phyloP scores from a whole-genome alignment of 108 stramenopile species.

The Conticribra guillardii region DNA sequence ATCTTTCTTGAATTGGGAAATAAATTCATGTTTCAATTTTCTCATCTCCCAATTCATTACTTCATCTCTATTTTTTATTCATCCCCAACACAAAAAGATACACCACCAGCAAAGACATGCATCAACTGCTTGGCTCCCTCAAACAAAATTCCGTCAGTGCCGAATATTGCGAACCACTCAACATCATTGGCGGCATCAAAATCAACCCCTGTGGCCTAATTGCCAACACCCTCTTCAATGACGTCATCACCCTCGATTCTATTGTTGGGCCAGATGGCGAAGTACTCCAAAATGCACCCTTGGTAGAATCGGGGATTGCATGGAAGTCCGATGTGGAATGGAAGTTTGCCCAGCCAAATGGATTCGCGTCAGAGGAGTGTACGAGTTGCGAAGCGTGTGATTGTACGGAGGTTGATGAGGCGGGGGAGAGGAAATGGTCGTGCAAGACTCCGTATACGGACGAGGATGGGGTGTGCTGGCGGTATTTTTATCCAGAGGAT shows the following conservation, averaged over 20 bases:
- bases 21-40: slow-evolving; percentile 39
- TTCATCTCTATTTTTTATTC: slow-evolving; percentile 5
- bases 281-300: slow-evolving; percentile 41
- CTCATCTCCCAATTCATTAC: slow-evolving; percentile 17
- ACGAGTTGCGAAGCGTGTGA: slow-evolving; percentile 59
- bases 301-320: slow-evolving; percentile 93
- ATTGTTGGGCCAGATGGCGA: slow-evolving; percentile 44
- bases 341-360: slow-evolving; percentile 85
- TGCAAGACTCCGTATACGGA: slow-evolving; percentile 62
- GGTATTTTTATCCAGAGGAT: slow-evolving; percentile 91
- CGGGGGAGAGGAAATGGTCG: slow-evolving; percentile 48
- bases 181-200: slow-evolving; percentile 52
- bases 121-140: slow-evolving; percentile 28
- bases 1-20: too few relatives aligned
- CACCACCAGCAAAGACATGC: slow-evolving; percentile 16
- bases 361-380: slow-evolving; percentile 68
- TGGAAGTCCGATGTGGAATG: slow-evolving; percentile 94
- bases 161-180: slow-evolving; percentile 62
- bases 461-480: slow-evolving; percentile 67
- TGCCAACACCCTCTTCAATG: slow-evolving; percentile 98
- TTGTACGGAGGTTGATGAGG: slow-evolving; percentile 50
- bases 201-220: slow-evolving; percentile 98
- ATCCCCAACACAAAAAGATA: slow-evolving; percentile 7
- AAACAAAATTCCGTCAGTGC: slow-evolving; percentile 26
- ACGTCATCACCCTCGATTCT: slow-evolving; percentile 64